A percentile compares a stretch with the other conserved stretches of the same genome.
Conservation (phyloP, 2,329 filamentous ascomycete species). For the Hortaea werneckii region DNA sequence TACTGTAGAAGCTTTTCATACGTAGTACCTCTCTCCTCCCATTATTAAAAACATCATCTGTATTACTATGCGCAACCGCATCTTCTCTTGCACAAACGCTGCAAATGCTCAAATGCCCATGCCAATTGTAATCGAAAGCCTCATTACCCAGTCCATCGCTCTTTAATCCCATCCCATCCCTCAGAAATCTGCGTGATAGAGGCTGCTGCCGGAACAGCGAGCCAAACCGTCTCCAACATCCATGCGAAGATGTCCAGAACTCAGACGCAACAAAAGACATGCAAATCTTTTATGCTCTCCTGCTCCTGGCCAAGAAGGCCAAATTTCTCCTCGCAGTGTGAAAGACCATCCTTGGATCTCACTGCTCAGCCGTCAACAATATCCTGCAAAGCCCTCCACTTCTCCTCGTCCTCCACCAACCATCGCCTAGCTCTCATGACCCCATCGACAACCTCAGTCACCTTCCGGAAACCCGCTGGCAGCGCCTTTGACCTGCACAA, state of each 20-base stretch:
- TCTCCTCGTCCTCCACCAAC: slow-evolving; percentile 50
- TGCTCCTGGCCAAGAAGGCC: too few species aligned
- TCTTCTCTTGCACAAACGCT: background rate
- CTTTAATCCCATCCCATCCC: background rate
- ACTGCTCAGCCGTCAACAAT: slow-evolving; percentile 22
- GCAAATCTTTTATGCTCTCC: too few species aligned
- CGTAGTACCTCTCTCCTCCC: too few species aligned
- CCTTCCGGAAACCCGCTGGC: slow-evolving; percentile 76
- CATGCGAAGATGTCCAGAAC: too few species aligned
- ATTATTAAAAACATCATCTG: background rate
- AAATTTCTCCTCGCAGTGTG: too few species aligned
- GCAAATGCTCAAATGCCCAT: background rate
- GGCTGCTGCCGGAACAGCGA: too few species aligned
- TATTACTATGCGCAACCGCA: background rate
- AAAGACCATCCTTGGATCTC: background rate
- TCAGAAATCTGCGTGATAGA: too few species aligned
- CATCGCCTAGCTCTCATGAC: slow-evolving; percentile 56
- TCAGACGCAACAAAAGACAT: too few species aligned
- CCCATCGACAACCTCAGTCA: slow-evolving; percentile 64
- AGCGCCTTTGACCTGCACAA: slow-evolving; percentile 85
- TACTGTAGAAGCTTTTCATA: too few species aligned
- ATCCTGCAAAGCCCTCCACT: slow-evolving; percentile 34
- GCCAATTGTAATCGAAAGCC: background rate
- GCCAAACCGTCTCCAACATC: too few species aligned
- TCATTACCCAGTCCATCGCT: background rate